Evolutionary conservation across 805 yeast genomes (phyloP).

Genomic region (Pichia insulana): DNA sequence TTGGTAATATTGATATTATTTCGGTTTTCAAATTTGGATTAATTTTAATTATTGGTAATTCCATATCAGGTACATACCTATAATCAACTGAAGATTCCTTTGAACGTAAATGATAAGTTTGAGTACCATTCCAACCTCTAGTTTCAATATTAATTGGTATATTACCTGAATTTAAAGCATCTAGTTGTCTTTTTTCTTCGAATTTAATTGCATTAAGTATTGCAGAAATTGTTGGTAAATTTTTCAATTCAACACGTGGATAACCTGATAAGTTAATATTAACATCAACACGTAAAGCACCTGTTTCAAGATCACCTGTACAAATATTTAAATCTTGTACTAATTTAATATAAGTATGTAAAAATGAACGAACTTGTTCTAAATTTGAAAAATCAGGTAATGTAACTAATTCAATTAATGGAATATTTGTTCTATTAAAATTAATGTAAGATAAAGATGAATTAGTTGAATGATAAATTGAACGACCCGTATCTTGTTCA

Average conservation of each 20-base stretch:
- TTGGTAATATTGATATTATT: conserved; percentile 34
- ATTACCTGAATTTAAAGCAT: conserved; percentile 28
- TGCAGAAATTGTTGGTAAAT: conserved; percentile 76
- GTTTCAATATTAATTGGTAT: conserved; percentile 44
- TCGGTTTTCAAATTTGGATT: conserved; percentile 37
- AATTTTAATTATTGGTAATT: conserved; percentile 54
- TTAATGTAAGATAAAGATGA: conserved; percentile 45
- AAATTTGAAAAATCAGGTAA: conserved; percentile 71
- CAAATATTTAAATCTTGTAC: conserved; percentile 65
- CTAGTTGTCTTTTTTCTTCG: conserved; percentile 67
- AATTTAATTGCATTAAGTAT: conserved; percentile 64
- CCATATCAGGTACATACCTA: conserved; percentile 92
- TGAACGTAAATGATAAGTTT: conserved; percentile 57
- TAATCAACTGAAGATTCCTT: conserved; percentile 84
- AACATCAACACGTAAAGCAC: conserved; percentile 92
- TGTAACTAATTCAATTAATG: conserved; percentile 86
- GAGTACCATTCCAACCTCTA: conserved; percentile 82
- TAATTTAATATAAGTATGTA: conserved; percentile 69
- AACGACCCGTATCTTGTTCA: conserved; percentile 92
- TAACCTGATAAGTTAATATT: conserved; percentile 73
- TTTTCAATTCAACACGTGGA: conserved; percentile 80
- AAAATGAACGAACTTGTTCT: conserved; percentile 65
- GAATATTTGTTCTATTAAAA: conserved; percentile 75
- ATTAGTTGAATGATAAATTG: conserved; percentile 41
- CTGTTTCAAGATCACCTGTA: conserved; percentile 86